Percentiles rank a stretch among this genome's conserved stretches.
Conservation (phyloP, 106 monocot species). For the Narthecium ossifragum region DNA sequence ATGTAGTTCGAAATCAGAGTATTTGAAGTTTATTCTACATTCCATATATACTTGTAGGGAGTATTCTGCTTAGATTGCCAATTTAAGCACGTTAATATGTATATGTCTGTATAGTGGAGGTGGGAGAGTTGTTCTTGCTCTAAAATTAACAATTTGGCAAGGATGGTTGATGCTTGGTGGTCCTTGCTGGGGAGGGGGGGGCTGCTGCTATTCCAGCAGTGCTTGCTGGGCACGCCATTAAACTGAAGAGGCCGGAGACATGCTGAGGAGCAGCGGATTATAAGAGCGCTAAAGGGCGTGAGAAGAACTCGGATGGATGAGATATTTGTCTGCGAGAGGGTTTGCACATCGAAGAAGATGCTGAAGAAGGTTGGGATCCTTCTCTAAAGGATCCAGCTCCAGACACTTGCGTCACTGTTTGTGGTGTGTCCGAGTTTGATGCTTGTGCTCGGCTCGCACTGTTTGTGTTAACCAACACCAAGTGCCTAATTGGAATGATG, state of each 20-base stretch:
- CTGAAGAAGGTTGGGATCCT: conserved; percentile 90
- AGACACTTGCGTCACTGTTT: conserved; percentile 90
- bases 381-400: conserved; percentile 92
- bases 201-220: conserved; percentile 78
- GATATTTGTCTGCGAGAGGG: conserved; percentile 91
- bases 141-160: too few species aligned
- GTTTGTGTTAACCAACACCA: conserved; percentile 98
- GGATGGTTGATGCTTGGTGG: conserved; percentile 91
- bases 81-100: too few species aligned
- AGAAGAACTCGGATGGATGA: conserved; percentile 88
- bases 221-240: conserved; percentile 62
- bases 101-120: too few species aligned
- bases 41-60: too few species aligned
- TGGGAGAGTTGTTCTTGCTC: too few species aligned
- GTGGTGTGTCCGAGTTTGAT: conserved; percentile 86
- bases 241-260: conserved; percentile 50
- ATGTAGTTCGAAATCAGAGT: too few species aligned
- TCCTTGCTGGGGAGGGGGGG: conserved; percentile 69
- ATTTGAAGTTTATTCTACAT: too few species aligned
- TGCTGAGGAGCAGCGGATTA: conserved; percentile 63
- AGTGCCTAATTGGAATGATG: conserved; percentile 97
- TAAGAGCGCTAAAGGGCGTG: conserved; percentile 67
- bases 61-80: too few species aligned
- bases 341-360: conserved; percentile 95
- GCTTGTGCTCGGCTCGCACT: conserved; percentile 81